Conservation (phyloP, 768 basidiomycete species). For the Naganishia kalamii region DNA sequence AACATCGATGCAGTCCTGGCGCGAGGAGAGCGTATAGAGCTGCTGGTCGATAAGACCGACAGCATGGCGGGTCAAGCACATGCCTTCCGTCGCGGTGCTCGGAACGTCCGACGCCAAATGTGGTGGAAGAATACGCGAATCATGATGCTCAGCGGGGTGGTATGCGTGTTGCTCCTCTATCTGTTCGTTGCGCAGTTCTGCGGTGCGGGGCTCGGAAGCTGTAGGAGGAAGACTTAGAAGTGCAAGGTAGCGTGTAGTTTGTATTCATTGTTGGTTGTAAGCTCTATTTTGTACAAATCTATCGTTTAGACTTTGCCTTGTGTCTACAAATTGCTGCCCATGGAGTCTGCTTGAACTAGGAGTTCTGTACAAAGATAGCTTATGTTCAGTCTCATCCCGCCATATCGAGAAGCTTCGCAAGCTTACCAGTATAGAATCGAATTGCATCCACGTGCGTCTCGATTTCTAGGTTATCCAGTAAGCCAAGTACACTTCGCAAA, state of each 20-base stretch:
- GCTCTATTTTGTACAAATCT: too few relatives aligned
- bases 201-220: constrained; percentile 48
- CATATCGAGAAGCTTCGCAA: too few relatives aligned
- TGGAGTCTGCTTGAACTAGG: constrained; percentile 10
- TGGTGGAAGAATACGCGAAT: constrained; percentile 50
- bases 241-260: not conserved
- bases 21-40: constrained; percentile 88
- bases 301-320: too few relatives aligned
- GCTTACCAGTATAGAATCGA: constrained; percentile 19
- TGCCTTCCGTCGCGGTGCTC: constrained; percentile 81
- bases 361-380: not conserved
- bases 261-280: not conserved
- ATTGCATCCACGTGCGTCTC: constrained; percentile 18
- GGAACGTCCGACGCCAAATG: constrained; percentile 52
- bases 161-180: constrained; percentile 59
- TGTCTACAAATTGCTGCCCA: not conserved
- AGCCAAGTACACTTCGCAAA: not conserved
- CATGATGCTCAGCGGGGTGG: constrained; percentile 58
- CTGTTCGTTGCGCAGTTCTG: constrained; percentile 83
- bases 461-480: not conserved
- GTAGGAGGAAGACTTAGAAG: not conserved
- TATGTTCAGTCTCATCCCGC: not conserved
- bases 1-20: constrained; percentile 94
- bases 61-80: constrained; percentile 89
- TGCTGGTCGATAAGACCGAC: constrained; percentile 95